Percentiles rank a stretch among this genome's conserved stretches.
Conservation (phyloP, 192 early-diverging fungal species). For the Chytriomyces confervae region DNA sequence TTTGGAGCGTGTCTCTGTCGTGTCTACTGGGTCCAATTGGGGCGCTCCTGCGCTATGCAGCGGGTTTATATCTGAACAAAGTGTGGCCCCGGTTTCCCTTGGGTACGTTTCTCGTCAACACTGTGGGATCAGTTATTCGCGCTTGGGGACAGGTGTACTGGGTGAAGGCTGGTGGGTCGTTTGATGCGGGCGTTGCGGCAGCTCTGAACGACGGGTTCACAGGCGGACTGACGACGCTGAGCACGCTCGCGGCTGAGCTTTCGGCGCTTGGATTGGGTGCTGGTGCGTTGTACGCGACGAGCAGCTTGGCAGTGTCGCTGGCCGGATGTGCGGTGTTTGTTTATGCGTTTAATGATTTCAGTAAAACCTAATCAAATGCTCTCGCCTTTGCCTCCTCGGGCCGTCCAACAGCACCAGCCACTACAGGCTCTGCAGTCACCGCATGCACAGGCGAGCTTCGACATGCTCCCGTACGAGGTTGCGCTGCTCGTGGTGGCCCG, state of each 20-base stretch:
- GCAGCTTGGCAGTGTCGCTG: background rate
- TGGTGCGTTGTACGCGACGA: background rate
- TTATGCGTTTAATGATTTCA: background rate
- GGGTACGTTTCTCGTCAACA: conserved; percentile 29
- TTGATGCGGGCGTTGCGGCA: background rate
- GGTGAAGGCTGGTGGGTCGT: background rate
- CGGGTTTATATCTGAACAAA: background rate
- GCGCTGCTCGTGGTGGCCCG: background rate
- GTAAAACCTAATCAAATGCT: background rate
- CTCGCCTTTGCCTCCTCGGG: background rate
- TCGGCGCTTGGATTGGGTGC: background rate
- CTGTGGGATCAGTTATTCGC: conserved; percentile 6
- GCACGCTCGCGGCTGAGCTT: conserved; percentile 28
- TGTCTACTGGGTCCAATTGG: conserved; percentile 14
- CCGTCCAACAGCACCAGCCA: background rate
- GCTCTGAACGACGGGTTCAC: conserved; percentile 30
- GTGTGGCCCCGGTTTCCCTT: background rate
- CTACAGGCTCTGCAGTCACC: background rate
- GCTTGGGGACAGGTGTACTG: background rate
- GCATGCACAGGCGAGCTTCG: background rate
- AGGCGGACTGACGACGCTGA: conserved; percentile 26
- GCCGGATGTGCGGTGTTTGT: background rate
- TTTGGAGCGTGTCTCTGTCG: background rate
- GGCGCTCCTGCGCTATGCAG: conserved; percentile 5
- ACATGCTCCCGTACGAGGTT: background rate